Base-by-base conservation (phyloP, 31 red algal genomes). In the Odonthalia washingtoniensis region DNA sequence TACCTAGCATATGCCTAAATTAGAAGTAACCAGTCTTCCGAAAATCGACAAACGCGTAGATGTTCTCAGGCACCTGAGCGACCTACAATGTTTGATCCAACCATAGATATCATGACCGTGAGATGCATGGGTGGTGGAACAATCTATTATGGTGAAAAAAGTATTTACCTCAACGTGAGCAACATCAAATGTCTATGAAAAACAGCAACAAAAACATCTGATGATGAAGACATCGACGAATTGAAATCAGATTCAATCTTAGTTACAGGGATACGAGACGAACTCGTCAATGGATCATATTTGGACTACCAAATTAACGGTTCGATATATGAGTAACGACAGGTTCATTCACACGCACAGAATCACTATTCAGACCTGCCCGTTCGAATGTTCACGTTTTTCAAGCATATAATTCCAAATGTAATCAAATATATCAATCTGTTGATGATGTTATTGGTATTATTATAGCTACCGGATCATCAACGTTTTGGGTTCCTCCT, bases 311-410 rank as follows among this genome's bases (percentile, higher is more conserved):
- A 36, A 95, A 89, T 52, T 83, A 90, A 49, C 77, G 85, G 5
- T 87, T 95, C 44, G 86, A 89, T 78, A 89, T 95, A 14, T 82
- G 94, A 33, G 32, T 44, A 34, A 70, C 91, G 5, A 40, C 89
- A 35, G 84, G 94, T 42, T 77, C 61, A 24, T 90, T 89, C 66
- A 68, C 70, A 40, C 65, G 74, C 4, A 78, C 70, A 52, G 89
- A 95, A 73, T 78, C 79, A 43, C 53, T 95, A 21, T 95, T 95
- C 49, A 89, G 94, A 3, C 94, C 89, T 9, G 78, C 84, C 0
- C 88, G 94, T 43, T 77, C 89, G 27, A 95, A 95, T 75, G 81
- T 95, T 17, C 83, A 93, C 61, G 74, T 93, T 18, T 93, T 93
- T 53, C 67, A 93, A 60, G 90, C 77, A 26, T 46, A 87, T 42